Evolutionary conservation across 2,329 filamentous ascomycete species (phyloP).

Genomic region (Trichothecium roseum): DNA sequence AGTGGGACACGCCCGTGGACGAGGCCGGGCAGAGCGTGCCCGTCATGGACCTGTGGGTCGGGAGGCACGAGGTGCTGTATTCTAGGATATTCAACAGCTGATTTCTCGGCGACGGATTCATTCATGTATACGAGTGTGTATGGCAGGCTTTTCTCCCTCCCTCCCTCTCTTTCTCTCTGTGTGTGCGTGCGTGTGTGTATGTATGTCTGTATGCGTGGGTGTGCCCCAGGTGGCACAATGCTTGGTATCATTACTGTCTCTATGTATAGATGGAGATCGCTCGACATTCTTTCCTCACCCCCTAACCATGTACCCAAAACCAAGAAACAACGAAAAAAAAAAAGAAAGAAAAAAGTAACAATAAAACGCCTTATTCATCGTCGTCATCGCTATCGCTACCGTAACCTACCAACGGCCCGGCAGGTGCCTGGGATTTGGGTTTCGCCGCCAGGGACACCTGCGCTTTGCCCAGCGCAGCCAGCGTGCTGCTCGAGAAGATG

Average conservation of each 20-base stretch:
- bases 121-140: no score
- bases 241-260: slow-evolving; percentile 13
- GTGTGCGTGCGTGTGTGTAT: no score
- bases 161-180: no score
- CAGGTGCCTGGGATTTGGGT: slow-evolving; percentile 37
- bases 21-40: slow-evolving; percentile 67
- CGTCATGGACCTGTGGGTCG: slow-evolving; percentile 73
- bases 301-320: slow-evolving; percentile 1
- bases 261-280: slow-evolving; percentile 1
- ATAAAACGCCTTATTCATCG: slow-evolving; percentile 25
- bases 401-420: slow-evolving; percentile 76
- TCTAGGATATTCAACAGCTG: slow-evolving; percentile 81
- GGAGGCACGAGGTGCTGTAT: slow-evolving; percentile 72
- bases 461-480: slow-evolving; percentile 62
- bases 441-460: slow-evolving; percentile 44
- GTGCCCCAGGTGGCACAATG: slow-evolving; percentile 1
- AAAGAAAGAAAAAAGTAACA: slow-evolving; percentile 6
- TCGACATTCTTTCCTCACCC: background rate
- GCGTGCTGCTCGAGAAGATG: slow-evolving; percentile 73
- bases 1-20: slow-evolving; percentile 48
- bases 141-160: no score
- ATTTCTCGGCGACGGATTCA: slow-evolving; percentile 8
- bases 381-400: slow-evolving; percentile 80
- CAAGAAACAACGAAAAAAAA: no score
- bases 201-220: no score